Percentiles rank a stretch among this genome's conserved stretches.
phyloP scores from a whole-genome alignment of 2,329 filamentous ascomycete species.

The Cordyceps farinosa region DNA sequence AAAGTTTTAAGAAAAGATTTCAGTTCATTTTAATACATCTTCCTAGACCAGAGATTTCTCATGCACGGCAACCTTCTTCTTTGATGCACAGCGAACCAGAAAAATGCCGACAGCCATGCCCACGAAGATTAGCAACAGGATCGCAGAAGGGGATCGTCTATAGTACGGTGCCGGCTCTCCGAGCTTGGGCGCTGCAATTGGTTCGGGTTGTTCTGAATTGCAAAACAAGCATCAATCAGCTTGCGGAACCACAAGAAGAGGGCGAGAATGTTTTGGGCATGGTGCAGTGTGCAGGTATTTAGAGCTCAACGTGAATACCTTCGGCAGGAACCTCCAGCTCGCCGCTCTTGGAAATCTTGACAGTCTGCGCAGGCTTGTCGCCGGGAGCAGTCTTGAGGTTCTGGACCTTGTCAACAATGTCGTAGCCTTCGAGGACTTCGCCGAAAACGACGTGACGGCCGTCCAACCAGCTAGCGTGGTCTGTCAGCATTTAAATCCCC shows the following conservation, averaged over 20 bases:
- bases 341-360: slow-evolving; percentile 81
- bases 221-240: slow-evolving; percentile 32
- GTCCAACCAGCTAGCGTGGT: slow-evolving; percentile 65
- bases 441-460: slow-evolving; percentile 84
- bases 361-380: slow-evolving; percentile 64
- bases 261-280: slow-evolving; percentile 13
- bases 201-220: slow-evolving; percentile 29
- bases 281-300: slow-evolving; percentile 40
- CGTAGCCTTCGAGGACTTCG: slow-evolving; percentile 82
- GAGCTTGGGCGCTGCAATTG: not conserved
- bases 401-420: slow-evolving; percentile 76
- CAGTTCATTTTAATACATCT: not conserved
- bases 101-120: slow-evolving; percentile 38
- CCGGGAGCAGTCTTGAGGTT: slow-evolving; percentile 60
- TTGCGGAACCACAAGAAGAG: slow-evolving; percentile 27
- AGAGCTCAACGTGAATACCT: slow-evolving; percentile 92
- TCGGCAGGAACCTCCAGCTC: slow-evolving; percentile 79
- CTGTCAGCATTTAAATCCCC: slow-evolving; percentile 7
- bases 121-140: slow-evolving; percentile 32
- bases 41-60: slow-evolving; percentile 18
- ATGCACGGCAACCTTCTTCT: slow-evolving; percentile 11
- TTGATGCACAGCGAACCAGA: slow-evolving; percentile 2
- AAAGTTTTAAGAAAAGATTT: not conserved
- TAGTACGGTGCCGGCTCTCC: not conserved
- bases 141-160: not conserved